phyloP scores from a whole-genome alignment of 768 basidiomycete genomes.

The Kwoniella europaea region DNA sequence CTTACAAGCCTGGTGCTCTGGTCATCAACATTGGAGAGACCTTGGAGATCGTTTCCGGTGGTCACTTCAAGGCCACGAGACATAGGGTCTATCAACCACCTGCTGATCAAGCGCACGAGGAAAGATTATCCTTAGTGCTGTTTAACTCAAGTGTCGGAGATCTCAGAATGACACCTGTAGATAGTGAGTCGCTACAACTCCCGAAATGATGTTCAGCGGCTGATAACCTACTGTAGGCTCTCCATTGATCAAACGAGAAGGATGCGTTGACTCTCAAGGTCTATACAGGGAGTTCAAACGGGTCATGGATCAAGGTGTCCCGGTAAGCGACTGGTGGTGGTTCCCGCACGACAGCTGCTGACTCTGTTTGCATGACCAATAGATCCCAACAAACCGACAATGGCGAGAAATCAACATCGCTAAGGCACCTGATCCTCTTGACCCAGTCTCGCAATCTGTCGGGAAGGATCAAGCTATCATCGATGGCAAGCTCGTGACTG shows the following conservation, averaged over 20 bases:
- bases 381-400: constrained; percentile 49
- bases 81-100: constrained; percentile 42
- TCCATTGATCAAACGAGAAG: constrained; percentile 53
- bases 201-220: no score
- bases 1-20: constrained; percentile 31
- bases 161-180: constrained; percentile 38
- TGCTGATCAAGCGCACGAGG: constrained; percentile 27
- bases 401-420: constrained; percentile 55
- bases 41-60: constrained; percentile 40
- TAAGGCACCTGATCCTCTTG: constrained; percentile 45
- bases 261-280: constrained; percentile 51
- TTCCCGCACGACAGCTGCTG: background rate
- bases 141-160: constrained; percentile 39
- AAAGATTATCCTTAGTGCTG: constrained; percentile 39
- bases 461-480: constrained; percentile 45
- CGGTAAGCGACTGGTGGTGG: constrained; percentile 26
- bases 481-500: constrained; percentile 42
- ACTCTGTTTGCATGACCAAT: background rate
- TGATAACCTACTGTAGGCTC: constrained; percentile 26
- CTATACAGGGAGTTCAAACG: constrained; percentile 52
- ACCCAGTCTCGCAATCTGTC: constrained; percentile 38
- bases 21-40: constrained; percentile 43
- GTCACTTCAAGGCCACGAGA: constrained; percentile 47
- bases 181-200: no score
- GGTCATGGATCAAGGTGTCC: constrained; percentile 46